A percentile compares a stretch with the other conserved stretches of the same genome.
These are phyloP conservation scores for Hypoxylon subgilvum DNA, from an alignment of 495 filamentous ascomycete genomes.

Conservation along the genomic window DNA sequence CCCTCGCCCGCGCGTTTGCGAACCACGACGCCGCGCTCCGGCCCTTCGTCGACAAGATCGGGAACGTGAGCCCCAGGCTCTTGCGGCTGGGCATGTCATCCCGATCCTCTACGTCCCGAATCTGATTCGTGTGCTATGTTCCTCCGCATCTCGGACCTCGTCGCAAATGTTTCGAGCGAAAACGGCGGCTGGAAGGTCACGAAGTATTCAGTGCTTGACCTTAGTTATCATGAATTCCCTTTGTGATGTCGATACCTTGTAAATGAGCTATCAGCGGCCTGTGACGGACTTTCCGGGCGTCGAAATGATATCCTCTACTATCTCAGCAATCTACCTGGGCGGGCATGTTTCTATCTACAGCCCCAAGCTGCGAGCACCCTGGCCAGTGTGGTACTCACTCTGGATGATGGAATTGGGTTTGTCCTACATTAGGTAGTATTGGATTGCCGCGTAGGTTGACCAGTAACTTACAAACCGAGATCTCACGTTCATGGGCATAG, in stretches of 20 bases:
- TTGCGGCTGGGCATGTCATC: slow-evolving; percentile 16
- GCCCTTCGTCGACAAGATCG: slow-evolving; percentile 25
- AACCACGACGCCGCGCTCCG: slow-evolving; percentile 25
- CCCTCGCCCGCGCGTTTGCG: slow-evolving; percentile 26
- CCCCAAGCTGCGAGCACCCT: too few species aligned
- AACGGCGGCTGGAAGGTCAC: slow-evolving; percentile 25
- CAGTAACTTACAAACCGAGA: too few species aligned
- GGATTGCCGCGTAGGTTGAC: too few species aligned
- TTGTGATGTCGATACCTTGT: too few species aligned
- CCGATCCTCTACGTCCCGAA: slow-evolving; percentile 11
- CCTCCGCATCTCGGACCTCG: slow-evolving; percentile 21
- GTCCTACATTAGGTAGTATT: too few species aligned
- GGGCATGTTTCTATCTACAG: too few species aligned
- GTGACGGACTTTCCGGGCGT: too few species aligned
- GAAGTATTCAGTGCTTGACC: slow-evolving; percentile 15
- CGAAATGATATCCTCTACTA: too few species aligned
- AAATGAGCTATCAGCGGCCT: not conserved
- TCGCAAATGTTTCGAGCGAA: slow-evolving; percentile 18
- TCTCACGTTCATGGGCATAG: too few species aligned
- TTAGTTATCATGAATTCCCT: not conserved
- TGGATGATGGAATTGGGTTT: too few species aligned
- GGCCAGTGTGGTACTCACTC: too few species aligned
- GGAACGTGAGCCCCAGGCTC: slow-evolving; percentile 14
- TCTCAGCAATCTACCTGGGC: too few species aligned
- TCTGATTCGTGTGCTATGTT: slow-evolving; percentile 15